Evolutionary conservation across 2,329 filamentous ascomycete genomes (phyloP).

Genomic region (Epichloe aotearoae): DNA sequence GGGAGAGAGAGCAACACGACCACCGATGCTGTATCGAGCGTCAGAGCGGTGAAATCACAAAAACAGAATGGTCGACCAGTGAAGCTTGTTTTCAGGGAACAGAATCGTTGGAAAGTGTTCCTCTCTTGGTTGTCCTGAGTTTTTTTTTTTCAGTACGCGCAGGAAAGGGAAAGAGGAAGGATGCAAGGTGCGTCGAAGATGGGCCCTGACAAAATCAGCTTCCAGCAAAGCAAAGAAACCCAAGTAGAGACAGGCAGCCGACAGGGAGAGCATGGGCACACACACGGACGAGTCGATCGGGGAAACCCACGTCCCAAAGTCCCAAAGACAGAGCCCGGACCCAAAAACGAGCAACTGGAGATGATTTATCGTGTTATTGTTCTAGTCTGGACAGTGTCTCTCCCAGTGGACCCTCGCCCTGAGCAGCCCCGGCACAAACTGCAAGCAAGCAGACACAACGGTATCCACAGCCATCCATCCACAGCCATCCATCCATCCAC

Average conservation of each 20-base stretch:
- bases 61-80: background rate
- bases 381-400: background rate
- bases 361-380: slow-evolving; percentile 2
- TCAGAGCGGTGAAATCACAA: background rate
- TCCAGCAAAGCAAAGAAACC: background rate
- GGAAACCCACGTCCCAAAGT: background rate
- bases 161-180: background rate
- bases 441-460: background rate
- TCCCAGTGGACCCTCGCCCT: background rate
- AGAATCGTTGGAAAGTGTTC: no score
- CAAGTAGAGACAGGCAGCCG: background rate
- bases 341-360: background rate
- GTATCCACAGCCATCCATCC: background rate
- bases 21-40: background rate
- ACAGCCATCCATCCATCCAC: background rate
- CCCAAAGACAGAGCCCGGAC: background rate
- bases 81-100: background rate
- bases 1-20: slow-evolving; percentile 1
- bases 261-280: background rate
- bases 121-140: no score
- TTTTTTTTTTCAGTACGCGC: background rate
- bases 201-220: no score
- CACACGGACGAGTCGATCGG: background rate
- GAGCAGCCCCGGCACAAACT: no score
- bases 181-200: no score